phyloP scores from a whole-genome alignment of 306 rosid species.

The Dalbergia cultrata region DNA sequence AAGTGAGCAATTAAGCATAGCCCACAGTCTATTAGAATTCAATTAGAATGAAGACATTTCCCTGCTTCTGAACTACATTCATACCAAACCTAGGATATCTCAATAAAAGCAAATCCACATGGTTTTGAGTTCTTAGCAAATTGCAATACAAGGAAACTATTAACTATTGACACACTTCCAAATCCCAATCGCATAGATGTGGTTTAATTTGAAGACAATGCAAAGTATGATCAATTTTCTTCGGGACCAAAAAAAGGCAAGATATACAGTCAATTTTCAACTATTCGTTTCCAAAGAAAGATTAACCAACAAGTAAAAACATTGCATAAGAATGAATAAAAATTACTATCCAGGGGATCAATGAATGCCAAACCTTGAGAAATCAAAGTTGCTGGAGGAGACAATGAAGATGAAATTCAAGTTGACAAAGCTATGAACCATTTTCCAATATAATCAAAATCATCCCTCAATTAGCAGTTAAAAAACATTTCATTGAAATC shows the following conservation, averaged over 20 bases:
- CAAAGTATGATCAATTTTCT: constrained; percentile 11
- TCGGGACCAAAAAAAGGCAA: constrained; percentile 9
- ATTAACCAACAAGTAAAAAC: background rate
- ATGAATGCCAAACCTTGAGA: constrained; percentile 61
- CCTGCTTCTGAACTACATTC: background rate
- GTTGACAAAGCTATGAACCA: constrained; percentile 42
- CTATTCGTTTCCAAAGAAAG: background rate
- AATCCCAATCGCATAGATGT: constrained; percentile 10
- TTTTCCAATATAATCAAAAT: too few species aligned
- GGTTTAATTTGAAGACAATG: background rate
- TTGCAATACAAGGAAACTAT: background rate
- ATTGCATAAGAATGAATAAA: constrained; percentile 21
- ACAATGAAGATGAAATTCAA: constrained; percentile 39
- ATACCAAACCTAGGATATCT: background rate
- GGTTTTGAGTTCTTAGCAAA: background rate
- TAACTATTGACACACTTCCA: background rate
- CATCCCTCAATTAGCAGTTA: too few species aligned
- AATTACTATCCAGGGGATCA: constrained; percentile 69
- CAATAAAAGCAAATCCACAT: background rate
- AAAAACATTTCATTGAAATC: too few species aligned
- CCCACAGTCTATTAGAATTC: background rate
- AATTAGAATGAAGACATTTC: background rate
- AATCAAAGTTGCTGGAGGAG: constrained; percentile 55
- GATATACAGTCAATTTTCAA: background rate
- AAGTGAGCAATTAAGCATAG: too few species aligned